These are phyloP conservation scores for Selaginella moellendorffii DNA, from an alignment of 75 land plant genomes.

Conservation along the genomic window DNA sequence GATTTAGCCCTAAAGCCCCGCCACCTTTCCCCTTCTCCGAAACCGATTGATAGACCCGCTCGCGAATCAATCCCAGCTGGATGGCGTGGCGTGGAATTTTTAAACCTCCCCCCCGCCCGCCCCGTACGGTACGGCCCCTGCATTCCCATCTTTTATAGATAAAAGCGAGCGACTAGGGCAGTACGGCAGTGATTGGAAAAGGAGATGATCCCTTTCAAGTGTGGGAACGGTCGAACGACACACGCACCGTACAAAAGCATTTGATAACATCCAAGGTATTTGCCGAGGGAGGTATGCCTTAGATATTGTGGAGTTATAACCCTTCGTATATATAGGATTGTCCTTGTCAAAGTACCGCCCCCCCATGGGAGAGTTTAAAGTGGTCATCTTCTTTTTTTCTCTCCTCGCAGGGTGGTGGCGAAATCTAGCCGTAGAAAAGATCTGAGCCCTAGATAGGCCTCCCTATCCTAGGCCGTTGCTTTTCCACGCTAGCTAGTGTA, in stretches of 20 bases:
- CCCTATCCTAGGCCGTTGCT: too few species aligned
- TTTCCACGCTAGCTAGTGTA: too few species aligned
- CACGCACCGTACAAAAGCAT: too few species aligned
- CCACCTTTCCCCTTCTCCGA: background rate
- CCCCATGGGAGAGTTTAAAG: background rate
- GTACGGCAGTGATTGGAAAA: too few species aligned
- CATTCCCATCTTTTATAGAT: background rate
- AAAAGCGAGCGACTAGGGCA: background rate
- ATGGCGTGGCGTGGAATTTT: background rate
- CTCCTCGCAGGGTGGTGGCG: too few species aligned
- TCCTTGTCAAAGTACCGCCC: background rate
- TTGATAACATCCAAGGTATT: background rate
- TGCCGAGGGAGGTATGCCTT: background rate
- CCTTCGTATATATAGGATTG: background rate
- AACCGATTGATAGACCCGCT: background rate
- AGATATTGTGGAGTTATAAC: background rate
- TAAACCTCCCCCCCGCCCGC: background rate
- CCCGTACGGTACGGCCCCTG: background rate
- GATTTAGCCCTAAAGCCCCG: background rate
- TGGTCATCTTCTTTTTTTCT: too few species aligned
- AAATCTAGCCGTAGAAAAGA: too few species aligned
- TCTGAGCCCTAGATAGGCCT: background rate
- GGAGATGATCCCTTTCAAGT: background rate
- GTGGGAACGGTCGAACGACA: background rate
- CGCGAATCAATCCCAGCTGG: background rate